Percentiles rank a stretch among this genome's conserved stretches.
phyloP scores from a whole-genome alignment of 768 basidiomycete genomes.

The Suillus luteus region DNA sequence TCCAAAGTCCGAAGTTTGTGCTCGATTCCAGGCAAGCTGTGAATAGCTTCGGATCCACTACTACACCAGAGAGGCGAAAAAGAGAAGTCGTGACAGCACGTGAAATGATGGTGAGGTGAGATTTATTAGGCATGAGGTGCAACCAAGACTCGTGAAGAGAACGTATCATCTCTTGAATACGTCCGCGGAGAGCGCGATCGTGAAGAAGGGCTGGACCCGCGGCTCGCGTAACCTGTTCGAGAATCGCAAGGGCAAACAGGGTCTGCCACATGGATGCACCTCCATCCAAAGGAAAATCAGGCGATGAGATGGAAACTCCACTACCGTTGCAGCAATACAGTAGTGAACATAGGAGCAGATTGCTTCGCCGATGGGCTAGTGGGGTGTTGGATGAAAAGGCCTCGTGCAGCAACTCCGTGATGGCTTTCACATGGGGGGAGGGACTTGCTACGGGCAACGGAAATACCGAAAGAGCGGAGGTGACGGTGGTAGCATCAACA shows the following conservation, averaged over 20 bases:
- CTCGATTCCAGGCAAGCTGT: slow-evolving; percentile 34
- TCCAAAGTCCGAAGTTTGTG: slow-evolving; percentile 1
- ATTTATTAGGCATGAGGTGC: slow-evolving; percentile 12
- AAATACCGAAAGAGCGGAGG: slow-evolving; percentile 1
- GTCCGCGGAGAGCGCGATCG: slow-evolving; percentile 22
- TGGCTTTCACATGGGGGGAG: not conserved
- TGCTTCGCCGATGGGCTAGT: slow-evolving; percentile 38
- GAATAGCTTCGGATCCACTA: slow-evolving; percentile 40
- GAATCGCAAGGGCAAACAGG: slow-evolving; percentile 41
- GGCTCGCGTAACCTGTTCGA: slow-evolving; percentile 34
- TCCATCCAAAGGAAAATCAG: slow-evolving; percentile 5
- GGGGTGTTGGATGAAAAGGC: slow-evolving; percentile 31
- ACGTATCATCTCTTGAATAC: slow-evolving; percentile 15
- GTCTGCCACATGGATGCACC: slow-evolving; percentile 39
- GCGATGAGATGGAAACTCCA: not conserved
- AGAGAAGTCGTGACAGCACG: slow-evolving; percentile 45
- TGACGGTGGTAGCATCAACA: slow-evolving; percentile 3
- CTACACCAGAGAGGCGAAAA: slow-evolving; percentile 44
- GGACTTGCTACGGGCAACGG: not conserved
- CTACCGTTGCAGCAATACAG: not conserved
- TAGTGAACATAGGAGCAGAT: slow-evolving; percentile 23
- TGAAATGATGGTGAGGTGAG: slow-evolving; percentile 31
- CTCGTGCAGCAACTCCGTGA: slow-evolving; percentile 3
- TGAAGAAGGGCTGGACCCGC: slow-evolving; percentile 19
- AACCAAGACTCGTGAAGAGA: slow-evolving; percentile 48